Evolutionary conservation across 352 stramenopile genomes (phyloP).

Genomic region (Thraustochytrium sp.): DNA sequence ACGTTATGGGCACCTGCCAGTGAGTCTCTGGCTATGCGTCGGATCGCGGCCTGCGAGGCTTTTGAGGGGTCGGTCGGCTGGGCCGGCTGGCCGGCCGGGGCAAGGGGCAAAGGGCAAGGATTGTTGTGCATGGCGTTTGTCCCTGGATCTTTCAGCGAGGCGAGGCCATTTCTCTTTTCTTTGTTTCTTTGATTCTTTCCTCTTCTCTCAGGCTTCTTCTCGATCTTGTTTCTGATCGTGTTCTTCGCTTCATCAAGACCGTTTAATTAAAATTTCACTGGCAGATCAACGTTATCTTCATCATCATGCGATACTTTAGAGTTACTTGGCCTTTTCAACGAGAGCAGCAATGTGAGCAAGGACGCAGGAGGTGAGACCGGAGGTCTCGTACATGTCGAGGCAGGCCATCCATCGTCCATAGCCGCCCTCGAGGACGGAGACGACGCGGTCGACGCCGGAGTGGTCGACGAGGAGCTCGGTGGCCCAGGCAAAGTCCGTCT

Average conservation of each 20-base stretch:
- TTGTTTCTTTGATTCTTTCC: not conserved
- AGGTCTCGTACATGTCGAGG: slow-evolving; percentile 39
- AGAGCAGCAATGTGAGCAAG: slow-evolving; percentile 26
- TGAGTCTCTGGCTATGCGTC: too few species aligned
- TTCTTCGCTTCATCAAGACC: too few species aligned
- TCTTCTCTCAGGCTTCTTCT: not conserved
- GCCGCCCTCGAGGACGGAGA: slow-evolving; percentile 72
- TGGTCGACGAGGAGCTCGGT: slow-evolving; percentile 60
- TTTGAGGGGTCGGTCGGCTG: too few species aligned
- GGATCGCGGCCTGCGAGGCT: too few species aligned
- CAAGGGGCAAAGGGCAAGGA: too few species aligned
- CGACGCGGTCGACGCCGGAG: slow-evolving; percentile 63
- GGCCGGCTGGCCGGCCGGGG: too few species aligned
- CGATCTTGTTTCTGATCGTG: not conserved
- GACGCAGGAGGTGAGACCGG: not conserved
- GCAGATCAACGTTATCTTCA: too few species aligned
- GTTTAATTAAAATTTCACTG: too few species aligned
- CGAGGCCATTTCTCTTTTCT: not conserved
- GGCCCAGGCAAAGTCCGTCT: slow-evolving; percentile 51
- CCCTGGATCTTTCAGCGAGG: not conserved
- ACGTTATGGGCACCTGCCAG: too few species aligned
- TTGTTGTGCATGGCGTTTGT: not conserved
- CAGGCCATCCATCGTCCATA: slow-evolving; percentile 59
- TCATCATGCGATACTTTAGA: too few species aligned
- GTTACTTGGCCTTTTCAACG: slow-evolving; percentile 27